Conservation (phyloP, 345 rosid species). For the Syzygium aromaticum region DNA sequence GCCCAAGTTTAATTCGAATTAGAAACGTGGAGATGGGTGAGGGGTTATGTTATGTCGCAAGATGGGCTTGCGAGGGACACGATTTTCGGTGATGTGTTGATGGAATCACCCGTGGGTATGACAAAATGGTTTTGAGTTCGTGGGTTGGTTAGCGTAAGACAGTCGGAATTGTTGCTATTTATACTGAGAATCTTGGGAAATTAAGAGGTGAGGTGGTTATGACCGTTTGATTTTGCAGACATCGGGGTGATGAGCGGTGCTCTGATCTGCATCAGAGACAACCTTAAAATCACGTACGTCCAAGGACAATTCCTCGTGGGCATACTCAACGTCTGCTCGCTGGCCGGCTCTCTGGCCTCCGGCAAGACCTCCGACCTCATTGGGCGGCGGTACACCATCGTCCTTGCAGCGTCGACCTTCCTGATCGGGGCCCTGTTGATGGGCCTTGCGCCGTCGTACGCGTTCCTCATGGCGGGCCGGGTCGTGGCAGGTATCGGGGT, state of each 20-base stretch:
- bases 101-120: background rate
- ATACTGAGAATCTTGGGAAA: background rate
- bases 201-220: background rate
- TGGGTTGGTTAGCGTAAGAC: background rate
- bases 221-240: conserved; percentile 16
- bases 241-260: conserved; percentile 80
- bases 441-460: conserved; percentile 46
- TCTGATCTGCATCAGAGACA: conserved; percentile 37
- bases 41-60: background rate
- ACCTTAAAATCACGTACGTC: conserved; percentile 30
- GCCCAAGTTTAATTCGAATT: background rate
- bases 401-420: conserved; percentile 41
- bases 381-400: conserved; percentile 50
- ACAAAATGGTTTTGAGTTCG: background rate
- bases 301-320: conserved; percentile 54
- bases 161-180: background rate
- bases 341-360: conserved; percentile 44
- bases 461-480: conserved; percentile 44
- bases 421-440: conserved; percentile 45
- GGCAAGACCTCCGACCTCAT: conserved; percentile 56
- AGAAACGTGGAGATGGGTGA: background rate
- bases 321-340: conserved; percentile 34
- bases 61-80: background rate
- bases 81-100: background rate
- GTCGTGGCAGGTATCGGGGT: conserved; percentile 54